Percentiles rank a stretch among this genome's conserved stretches.
Evolutionary conservation across 306 rosid species (phyloP).

Genomic region (Quercus gilva): DNA sequence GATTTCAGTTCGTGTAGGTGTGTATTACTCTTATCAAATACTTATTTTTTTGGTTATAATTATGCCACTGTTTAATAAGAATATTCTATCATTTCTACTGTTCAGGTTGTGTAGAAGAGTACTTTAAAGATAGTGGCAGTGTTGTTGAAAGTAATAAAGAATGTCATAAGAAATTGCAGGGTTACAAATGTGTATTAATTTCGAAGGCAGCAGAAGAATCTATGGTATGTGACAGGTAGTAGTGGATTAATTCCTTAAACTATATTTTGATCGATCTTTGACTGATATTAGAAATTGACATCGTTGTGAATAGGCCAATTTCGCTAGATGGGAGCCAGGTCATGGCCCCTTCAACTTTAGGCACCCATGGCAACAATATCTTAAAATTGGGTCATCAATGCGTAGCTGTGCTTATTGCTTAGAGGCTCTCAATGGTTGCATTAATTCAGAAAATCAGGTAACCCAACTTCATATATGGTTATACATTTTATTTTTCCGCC

Average conservation of each 20-base stretch:
- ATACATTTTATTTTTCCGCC: neutral
- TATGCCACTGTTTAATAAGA: neutral
- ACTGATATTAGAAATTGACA: neutral
- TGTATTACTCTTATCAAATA: too few relatives aligned
- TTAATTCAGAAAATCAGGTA: conserved; percentile 60
- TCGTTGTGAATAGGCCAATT: conserved; percentile 56
- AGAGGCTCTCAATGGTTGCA: conserved; percentile 74
- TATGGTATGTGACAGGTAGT: conserved; percentile 40
- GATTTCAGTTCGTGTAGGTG: too few relatives aligned
- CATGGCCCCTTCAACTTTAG: conserved; percentile 76
- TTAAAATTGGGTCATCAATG: conserved; percentile 68
- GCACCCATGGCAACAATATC: conserved; percentile 89
- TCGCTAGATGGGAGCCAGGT: conserved; percentile 89
- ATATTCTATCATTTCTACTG: neutral
- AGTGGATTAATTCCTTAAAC: neutral
- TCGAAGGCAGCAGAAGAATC: conserved; percentile 70
- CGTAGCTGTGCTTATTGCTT: conserved; percentile 72
- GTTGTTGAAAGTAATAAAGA: conserved; percentile 25
- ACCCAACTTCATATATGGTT: neutral
- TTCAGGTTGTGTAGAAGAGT: conserved; percentile 59
- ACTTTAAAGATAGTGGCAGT: conserved; percentile 29
- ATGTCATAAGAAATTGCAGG: conserved; percentile 33
- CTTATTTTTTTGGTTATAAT: neutral
- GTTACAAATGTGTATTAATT: conserved; percentile 63
- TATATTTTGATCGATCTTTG: neutral